phyloP scores from a whole-genome alignment of 805 yeast genomes.

The Ogataea allantospora region DNA sequence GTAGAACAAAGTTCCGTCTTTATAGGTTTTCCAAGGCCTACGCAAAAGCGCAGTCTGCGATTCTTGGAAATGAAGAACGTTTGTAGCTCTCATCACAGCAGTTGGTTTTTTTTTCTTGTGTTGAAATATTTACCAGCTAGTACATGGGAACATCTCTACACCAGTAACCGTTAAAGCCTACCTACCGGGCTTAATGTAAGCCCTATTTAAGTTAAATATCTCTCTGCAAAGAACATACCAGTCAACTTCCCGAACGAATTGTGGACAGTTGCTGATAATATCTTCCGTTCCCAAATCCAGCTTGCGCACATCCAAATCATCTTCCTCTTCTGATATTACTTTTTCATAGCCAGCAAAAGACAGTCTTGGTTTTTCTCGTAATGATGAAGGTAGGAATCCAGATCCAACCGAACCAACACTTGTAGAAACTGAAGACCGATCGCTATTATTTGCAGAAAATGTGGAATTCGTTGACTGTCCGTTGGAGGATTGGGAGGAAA shows the following conservation, averaged over 20 bases:
- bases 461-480: slow-evolving; percentile 19
- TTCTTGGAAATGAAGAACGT: slow-evolving; percentile 44
- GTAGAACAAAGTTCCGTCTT: slow-evolving; percentile 81
- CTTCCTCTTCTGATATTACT: slow-evolving; percentile 22
- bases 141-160: not conserved
- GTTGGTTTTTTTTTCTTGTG: not conserved
- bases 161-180: slow-evolving; percentile 2
- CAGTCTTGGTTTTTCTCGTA: slow-evolving; percentile 18
- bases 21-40: slow-evolving; percentile 86
- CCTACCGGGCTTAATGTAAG: slow-evolving; percentile 44
- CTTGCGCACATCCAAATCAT: slow-evolving; percentile 20
- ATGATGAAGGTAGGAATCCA: slow-evolving; percentile 14
- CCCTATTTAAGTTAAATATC: slow-evolving; percentile 71
- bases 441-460: slow-evolving; percentile 18
- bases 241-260: slow-evolving; percentile 63
- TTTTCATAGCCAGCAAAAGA: slow-evolving; percentile 16
- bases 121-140: not conserved
- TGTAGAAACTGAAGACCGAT: slow-evolving; percentile 27
- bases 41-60: slow-evolving; percentile 49
- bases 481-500: slow-evolving; percentile 21
- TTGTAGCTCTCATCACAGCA: slow-evolving; percentile 49
- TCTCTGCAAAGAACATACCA: slow-evolving; percentile 89
- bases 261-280: slow-evolving; percentile 34
- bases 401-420: slow-evolving; percentile 25
- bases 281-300: slow-evolving; percentile 22